phyloP scores from a whole-genome alignment of 2,329 filamentous ascomycete genomes.

The Beauveria sp. region DNA sequence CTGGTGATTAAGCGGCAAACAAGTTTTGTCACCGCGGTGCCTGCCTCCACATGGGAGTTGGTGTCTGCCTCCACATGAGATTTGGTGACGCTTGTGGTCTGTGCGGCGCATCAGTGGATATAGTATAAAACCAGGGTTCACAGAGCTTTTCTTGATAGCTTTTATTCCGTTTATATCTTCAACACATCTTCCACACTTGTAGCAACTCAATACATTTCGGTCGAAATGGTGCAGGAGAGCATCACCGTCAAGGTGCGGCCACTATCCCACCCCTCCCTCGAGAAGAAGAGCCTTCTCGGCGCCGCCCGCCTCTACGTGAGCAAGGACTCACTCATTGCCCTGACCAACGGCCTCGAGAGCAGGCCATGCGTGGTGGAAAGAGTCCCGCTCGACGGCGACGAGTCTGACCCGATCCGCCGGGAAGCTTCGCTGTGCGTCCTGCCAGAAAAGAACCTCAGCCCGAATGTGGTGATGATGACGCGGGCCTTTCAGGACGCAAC shows the following conservation, averaged over 20 bases:
- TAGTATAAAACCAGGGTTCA: too few species aligned
- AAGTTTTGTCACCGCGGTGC: too few species aligned
- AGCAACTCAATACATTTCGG: too few species aligned
- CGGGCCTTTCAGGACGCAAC: slow-evolving; percentile 66
- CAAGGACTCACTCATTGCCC: slow-evolving; percentile 37
- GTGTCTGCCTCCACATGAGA: too few species aligned
- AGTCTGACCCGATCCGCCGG: slow-evolving; percentile 19
- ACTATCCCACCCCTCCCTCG: slow-evolving; percentile 32
- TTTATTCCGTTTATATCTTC: too few species aligned
- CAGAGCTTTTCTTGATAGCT: too few species aligned
- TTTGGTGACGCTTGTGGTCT: too few species aligned
- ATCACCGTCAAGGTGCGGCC: slow-evolving; percentile 35
- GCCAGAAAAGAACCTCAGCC: slow-evolving; percentile 54
- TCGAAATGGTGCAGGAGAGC: slow-evolving; percentile 26
- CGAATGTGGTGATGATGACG: slow-evolving; percentile 63
- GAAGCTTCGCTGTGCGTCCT: slow-evolving; percentile 45
- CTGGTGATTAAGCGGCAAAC: too few species aligned
- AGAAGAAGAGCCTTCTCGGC: slow-evolving; percentile 34
- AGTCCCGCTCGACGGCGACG: slow-evolving; percentile 14
- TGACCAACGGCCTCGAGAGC: slow-evolving; percentile 36
- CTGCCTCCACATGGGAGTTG: too few species aligned
- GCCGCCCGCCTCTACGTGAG: slow-evolving; percentile 41
- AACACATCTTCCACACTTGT: too few species aligned
- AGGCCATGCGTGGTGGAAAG: slow-evolving; percentile 34
- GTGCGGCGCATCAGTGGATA: too few species aligned